Conservation (phyloP, 306 rosid species). For the Quercus wislizeni region DNA sequence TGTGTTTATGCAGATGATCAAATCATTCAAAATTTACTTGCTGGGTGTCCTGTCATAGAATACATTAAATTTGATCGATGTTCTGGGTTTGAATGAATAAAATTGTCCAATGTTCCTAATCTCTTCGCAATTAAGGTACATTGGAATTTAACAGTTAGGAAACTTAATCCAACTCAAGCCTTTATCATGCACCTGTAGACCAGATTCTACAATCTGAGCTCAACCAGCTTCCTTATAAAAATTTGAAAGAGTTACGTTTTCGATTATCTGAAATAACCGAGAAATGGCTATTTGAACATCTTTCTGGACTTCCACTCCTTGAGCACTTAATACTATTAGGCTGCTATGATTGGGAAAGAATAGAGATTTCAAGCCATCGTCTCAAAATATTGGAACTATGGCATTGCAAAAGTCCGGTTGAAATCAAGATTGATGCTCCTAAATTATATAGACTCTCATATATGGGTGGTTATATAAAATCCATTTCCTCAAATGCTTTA, state of each 20-base stretch:
- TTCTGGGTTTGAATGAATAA: too few relatives aligned
- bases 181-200: neutral
- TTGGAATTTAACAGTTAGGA: too few relatives aligned
- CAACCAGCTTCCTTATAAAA: slow-evolving; percentile 1
- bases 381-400: slow-evolving; percentile 17
- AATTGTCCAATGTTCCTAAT: too few relatives aligned
- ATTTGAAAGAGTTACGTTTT: slow-evolving; percentile 2
- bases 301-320: slow-evolving; percentile 23
- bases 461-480: neutral
- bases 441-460: slow-evolving; percentile 5
- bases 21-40: too few relatives aligned
- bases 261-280: neutral
- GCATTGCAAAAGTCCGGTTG: slow-evolving; percentile 5
- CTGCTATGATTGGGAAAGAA: slow-evolving; percentile 23
- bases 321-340: slow-evolving; percentile 13
- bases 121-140: too few relatives aligned
- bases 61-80: too few relatives aligned
- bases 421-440: slow-evolving; percentile 26
- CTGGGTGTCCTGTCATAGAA: too few relatives aligned
- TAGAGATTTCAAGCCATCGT: slow-evolving; percentile 23
- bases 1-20: slow-evolving; percentile 3
- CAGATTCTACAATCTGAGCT: neutral
- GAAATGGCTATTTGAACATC: slow-evolving; percentile 20
- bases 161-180: neutral
- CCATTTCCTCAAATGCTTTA: neutral